Evolutionary conservation across 208 protist species (phyloP), one percentile per base, ranked within the genome.

Genomic region (Acanthamoeba castellanii): DNA sequence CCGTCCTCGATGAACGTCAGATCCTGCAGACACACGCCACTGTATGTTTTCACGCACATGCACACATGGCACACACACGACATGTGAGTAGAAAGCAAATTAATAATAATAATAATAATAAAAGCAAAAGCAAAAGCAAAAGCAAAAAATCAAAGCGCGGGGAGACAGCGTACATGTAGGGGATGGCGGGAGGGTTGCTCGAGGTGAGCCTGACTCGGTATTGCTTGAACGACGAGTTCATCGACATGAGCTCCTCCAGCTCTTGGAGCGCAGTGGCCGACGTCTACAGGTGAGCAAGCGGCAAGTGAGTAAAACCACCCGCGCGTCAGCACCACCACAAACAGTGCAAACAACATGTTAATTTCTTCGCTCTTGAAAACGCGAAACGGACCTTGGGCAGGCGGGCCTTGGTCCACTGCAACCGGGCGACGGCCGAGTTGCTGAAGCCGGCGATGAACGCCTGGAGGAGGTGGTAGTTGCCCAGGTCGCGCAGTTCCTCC

Each of bases 1-100:
- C 93, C 93, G 50, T 95, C 93, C 45, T 95, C 93, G 78, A 95
- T 95, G 42, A 95, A 95, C 50, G 93, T 95, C 93, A 95, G 50
- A 34, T 95, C 93, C 45, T 91, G 76, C 45, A 95, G 66, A 42
- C 82, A 95, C 61, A 95, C 82, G 30, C 93, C 93, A 61, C 76
- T 95, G 30, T 7, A 66, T 22, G 37, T n/a, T 57, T 61, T 95
- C 9, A 45, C n/a, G 34, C 27, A 82, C 30, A 94, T 7, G 27
- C 14, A 89, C 30, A 18, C 50, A 55, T 52, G 34, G 47, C 4
- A 87, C 13, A 64, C 52, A 94, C 22, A 88, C 18, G 52, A 32
- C 2, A 6, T 25, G 25, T 68, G 14, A 68, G n/a, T 5, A 27
- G 8, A 9, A 87, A 18, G 30, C 37, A 91, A 64, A 30, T 8